Conservation (phyloP, 2,329 filamentous ascomycete genomes). For the Colletotrichum salicis region DNA sequence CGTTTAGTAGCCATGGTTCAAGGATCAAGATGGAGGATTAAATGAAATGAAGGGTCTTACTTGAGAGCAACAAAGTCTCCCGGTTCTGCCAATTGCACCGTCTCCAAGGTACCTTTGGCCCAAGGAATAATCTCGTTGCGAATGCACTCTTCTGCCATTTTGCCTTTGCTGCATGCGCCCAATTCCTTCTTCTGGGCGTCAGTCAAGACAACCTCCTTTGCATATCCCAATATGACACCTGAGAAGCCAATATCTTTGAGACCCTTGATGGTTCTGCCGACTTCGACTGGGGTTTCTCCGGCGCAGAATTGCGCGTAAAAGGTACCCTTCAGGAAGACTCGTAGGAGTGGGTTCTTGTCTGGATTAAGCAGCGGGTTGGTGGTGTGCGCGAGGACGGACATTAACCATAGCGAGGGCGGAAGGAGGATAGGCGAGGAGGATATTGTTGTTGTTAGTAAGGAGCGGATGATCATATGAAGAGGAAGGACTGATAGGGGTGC, state of each 20-base stretch:
- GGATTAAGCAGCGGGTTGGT: conserved; percentile 74
- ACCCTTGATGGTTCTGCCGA: conserved; percentile 70
- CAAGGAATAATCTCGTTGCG: conserved; percentile 75
- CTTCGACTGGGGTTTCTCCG: conserved; percentile 77
- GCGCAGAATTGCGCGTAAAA: conserved; percentile 95
- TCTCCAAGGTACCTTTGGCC: conserved; percentile 79
- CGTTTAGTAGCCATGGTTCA: background rate
- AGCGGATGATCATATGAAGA: conserved; percentile 73
- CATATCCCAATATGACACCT: conserved; percentile 87
- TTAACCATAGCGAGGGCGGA: conserved; percentile 73
- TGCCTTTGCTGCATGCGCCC: conserved; percentile 54
- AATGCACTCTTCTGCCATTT: conserved; percentile 60
- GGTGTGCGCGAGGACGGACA: conserved; percentile 77
- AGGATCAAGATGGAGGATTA: background rate
- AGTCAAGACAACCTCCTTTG: conserved; percentile 79
- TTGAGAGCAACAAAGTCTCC: conserved; percentile 76
- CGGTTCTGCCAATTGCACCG: conserved; percentile 73
- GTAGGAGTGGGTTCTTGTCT: conserved; percentile 78
- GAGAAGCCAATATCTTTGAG: conserved; percentile 81
- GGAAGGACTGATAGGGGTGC: conserved; percentile 73
- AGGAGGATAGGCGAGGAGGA: conserved; percentile 78
- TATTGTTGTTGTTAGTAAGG: conserved; percentile 74
- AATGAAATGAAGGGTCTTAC: conserved; percentile 45
- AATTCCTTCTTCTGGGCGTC: conserved; percentile 61
- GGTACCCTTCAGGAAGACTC: conserved; percentile 78